Evolutionary conservation across 805 yeast genomes (phyloP).

Genomic region (Sugiyamaella marilandica): DNA sequence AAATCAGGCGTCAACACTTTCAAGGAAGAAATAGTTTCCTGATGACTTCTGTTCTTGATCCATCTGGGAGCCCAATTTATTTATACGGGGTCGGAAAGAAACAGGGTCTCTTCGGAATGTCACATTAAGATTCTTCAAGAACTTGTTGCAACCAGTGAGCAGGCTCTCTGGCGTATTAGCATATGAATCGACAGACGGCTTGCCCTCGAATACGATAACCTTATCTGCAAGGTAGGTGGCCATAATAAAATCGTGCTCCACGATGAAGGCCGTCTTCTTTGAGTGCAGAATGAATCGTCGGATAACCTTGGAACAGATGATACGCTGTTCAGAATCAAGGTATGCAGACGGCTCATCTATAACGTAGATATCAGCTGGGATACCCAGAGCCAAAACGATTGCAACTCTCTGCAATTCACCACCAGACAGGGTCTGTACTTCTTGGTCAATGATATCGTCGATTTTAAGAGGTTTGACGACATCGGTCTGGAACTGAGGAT

Average conservation of each 20-base stretch:
- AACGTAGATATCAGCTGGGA: constrained; percentile 90
- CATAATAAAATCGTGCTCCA: constrained; percentile 99
- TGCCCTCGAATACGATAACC: constrained; percentile 97
- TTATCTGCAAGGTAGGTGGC: constrained; percentile 98
- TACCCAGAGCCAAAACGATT: constrained; percentile 89
- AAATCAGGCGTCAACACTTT: constrained; percentile 30
- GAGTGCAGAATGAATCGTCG: constrained; percentile 94
- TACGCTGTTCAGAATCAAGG: constrained; percentile 99
- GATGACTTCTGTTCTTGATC: constrained; percentile 92
- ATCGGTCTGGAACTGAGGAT: constrained; percentile 97
- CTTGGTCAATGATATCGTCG: constrained; percentile 94
- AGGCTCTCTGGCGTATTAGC: constrained; percentile 91
- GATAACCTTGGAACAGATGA: constrained; percentile 95
- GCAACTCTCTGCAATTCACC: constrained; percentile 99
- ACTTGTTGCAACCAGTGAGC: constrained; percentile 94
- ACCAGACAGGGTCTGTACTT: constrained; percentile 95
- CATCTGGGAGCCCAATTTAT: constrained; percentile 96
- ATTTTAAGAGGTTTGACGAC: constrained; percentile 92
- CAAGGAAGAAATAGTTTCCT: constrained; percentile 97
- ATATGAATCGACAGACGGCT: constrained; percentile 76
- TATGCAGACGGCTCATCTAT: constrained; percentile 99
- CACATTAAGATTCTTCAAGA: constrained; percentile 93
- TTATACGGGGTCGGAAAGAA: constrained; percentile 97
- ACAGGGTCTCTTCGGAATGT: constrained; percentile 99
- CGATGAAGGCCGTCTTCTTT: constrained; percentile 97